Evolutionary conservation across 306 rosid species (phyloP), one percentile per base, ranked within the genome.

Genomic region (Gynostemma pentaphyllum): DNA sequence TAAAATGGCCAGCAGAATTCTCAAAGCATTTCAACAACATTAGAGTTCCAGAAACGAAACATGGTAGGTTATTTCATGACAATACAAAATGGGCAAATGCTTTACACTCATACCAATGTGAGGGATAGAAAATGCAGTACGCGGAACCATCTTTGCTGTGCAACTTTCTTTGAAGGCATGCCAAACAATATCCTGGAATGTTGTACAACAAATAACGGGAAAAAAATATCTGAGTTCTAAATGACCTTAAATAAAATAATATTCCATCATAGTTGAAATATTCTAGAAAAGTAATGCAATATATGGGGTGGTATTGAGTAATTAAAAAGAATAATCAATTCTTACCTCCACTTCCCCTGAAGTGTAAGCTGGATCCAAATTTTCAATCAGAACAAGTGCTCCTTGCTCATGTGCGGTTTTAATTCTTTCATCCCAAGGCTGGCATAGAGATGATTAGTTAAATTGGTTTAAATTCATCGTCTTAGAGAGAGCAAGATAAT

Each of bases 371-470:
- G 97, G 95, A 75, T 86, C 90, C 81, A 94, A 82, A 73, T 88
- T 94, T 68, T 86, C 85, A 72, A 88, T 81, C 55, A 86, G 73
- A 76, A 88, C 78, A 46, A 94, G 90, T 34, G 61, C 81, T 44
- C 94, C 82, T 70, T 85, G 87, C 48, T 82, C 83, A 57, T 81
- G 47, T 28, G 97, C 90, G 63, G 47, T 34, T 74, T 74, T 74
- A 76, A 88, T 34, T 60, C 59, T 75, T 54, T 88, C 99, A 73
- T 86, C 94, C 99, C 97, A 86, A 42, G 89, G 74, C 99, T 88
- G 85, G 68, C 74, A 79, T 64, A 40, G 68, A 40, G 9, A 74
- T 39, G 48, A 39, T 52, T 6, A 51, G 61, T 51, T 36, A 9
- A 67, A 5, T 48, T 11, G 46, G 45, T 66, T 47, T 12, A 46